phyloP scores from a whole-genome alignment of 306 rosid species.

The Senna tora region DNA sequence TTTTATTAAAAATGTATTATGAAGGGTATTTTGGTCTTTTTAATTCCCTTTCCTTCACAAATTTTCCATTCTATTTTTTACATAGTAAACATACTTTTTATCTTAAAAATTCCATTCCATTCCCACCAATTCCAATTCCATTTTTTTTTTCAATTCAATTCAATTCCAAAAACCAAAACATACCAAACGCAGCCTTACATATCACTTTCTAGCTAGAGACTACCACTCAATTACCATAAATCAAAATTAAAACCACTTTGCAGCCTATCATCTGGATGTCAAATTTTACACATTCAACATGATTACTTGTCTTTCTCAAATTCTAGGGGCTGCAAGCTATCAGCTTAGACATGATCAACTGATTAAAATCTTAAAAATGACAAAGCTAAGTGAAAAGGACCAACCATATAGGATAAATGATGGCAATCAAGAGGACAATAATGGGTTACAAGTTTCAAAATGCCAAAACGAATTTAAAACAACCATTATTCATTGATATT shows the following conservation, averaged over 20 bases:
- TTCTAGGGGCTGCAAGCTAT: conserved; percentile 4
- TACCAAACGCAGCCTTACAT: too few relatives aligned
- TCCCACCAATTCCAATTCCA: too few relatives aligned
- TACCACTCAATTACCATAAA: neutral
- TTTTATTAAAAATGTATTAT: too few relatives aligned
- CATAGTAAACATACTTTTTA: too few relatives aligned
- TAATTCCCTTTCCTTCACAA: too few relatives aligned
- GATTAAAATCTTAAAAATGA: conserved; percentile 11
- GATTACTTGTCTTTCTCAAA: conserved; percentile 1
- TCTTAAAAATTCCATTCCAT: too few relatives aligned
- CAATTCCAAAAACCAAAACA: too few relatives aligned
- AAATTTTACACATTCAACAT: neutral
- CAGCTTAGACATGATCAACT: conserved; percentile 13
- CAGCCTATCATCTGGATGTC: neutral
- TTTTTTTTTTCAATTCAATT: too few relatives aligned
- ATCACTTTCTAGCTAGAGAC: neutral
- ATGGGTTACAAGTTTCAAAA: neutral
- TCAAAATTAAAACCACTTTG: conserved; percentile 11
- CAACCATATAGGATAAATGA: neutral
- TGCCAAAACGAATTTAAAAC: conserved; percentile 23
- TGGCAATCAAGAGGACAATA: conserved; percentile 9
- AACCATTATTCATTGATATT: conserved; percentile 4
- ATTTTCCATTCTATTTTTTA: too few relatives aligned
- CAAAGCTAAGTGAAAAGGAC: conserved; percentile 1
- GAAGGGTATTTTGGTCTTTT: too few relatives aligned